These are phyloP conservation scores for Naematelia encephala DNA, from an alignment of 768 basidiomycete species.

Conservation along the genomic window DNA sequence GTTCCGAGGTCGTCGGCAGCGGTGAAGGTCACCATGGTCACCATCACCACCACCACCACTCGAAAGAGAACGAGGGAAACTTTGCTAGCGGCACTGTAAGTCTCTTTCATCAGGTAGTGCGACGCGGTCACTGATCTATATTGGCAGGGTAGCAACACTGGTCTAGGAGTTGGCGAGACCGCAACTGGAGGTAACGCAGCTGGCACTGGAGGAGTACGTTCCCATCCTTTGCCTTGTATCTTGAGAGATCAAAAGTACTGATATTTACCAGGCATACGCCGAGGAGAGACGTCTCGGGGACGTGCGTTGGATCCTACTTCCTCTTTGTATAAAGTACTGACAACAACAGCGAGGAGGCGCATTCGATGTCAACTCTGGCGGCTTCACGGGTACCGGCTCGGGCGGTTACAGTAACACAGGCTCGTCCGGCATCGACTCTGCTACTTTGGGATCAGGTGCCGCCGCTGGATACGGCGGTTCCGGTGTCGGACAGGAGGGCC, in stretches of 20 bases:
- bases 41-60: constrained; percentile 2
- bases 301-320: not conserved
- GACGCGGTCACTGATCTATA: too few species aligned
- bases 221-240: not conserved
- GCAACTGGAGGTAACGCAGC: constrained; percentile 8
- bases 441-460: constrained; percentile 5
- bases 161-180: not conserved
- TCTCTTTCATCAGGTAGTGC: too few species aligned
- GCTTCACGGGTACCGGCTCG: constrained; percentile 1
- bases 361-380: not conserved
- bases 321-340: not conserved
- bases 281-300: not conserved
- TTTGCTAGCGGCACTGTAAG: not conserved
- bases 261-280: not conserved
- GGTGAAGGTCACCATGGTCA: not conserved
- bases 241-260: too few species aligned
- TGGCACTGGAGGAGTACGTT: not conserved
- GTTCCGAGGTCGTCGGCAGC: not conserved
- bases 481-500: not conserved
- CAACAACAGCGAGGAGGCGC: not conserved
- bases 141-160: not conserved
- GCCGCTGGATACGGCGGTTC: not conserved
- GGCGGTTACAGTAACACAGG: not conserved
- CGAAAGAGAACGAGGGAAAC: not conserved
- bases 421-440: constrained; percentile 7